phyloP scores from a whole-genome alignment of 352 stramenopile species.

The Elongisporangium prolatum region DNA sequence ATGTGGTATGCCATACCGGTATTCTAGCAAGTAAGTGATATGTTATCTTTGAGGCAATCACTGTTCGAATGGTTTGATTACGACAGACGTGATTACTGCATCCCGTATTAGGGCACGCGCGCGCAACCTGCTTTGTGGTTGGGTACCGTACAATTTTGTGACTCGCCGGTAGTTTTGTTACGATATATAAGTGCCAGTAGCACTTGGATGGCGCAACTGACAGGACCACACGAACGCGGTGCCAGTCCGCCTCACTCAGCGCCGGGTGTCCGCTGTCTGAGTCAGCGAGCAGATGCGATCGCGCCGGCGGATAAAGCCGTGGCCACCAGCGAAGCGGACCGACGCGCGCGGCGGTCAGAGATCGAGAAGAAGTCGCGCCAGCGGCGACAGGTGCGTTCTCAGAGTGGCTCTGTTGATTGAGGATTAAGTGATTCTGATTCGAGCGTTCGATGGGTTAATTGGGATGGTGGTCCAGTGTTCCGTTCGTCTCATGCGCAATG shows the following conservation, averaged over 20 bases:
- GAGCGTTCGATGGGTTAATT: background rate
- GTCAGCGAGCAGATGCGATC: background rate
- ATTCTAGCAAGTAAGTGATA: background rate
- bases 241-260: background rate
- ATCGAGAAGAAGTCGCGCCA: conserved; percentile 62
- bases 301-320: conserved; percentile 12
- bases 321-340: background rate
- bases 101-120: background rate
- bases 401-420: conserved; percentile 2
- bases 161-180: background rate
- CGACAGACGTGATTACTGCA: background rate
- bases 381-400: conserved; percentile 18
- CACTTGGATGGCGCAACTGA: background rate
- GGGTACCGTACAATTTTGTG: background rate
- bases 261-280: background rate
- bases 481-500: conserved; percentile 42
- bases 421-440: background rate
- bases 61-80: background rate
- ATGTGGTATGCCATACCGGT: no score
- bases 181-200: background rate
- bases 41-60: background rate
- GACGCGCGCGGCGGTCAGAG: conserved; percentile 40
- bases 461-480: conserved; percentile 18
- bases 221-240: background rate
- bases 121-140: background rate